These are phyloP conservation scores for Aspergillus sclerotioniger DNA, from an alignment of 495 filamentous ascomycete species.

Conservation along the genomic window DNA sequence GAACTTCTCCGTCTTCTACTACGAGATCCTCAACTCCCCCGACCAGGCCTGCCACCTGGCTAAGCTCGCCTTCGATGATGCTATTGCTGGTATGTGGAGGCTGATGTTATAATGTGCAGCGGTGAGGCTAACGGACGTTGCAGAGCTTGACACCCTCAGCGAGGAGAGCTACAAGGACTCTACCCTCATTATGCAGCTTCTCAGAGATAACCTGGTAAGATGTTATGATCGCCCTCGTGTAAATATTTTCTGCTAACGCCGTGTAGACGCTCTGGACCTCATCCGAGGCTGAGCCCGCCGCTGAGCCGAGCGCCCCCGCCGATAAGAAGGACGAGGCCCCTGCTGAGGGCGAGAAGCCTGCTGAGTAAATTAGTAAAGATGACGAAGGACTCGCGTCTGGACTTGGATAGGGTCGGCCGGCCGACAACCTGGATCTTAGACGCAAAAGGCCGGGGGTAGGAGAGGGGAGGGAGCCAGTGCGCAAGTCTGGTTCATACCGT, in stretches of 20 bases:
- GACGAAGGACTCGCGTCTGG: constrained; percentile 41
- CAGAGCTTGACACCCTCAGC: constrained; percentile 96
- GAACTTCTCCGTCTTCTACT: constrained; percentile 99
- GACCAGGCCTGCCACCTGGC: constrained; percentile 99
- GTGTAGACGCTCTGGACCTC: constrained; percentile 97
- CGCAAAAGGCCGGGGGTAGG: background rate
- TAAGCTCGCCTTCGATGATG: constrained; percentile 99
- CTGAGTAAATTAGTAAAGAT: constrained; percentile 47
- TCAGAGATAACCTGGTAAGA: constrained; percentile 95
- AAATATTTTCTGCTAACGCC: constrained; percentile 21
- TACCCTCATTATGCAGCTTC: constrained; percentile 98
- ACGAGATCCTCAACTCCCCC: constrained; percentile 98
- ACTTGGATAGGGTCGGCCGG: constrained; percentile 10
- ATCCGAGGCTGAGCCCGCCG: constrained; percentile 84
- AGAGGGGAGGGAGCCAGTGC: background rate
- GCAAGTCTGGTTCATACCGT: background rate
- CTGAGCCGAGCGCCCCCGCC: constrained; percentile 51
- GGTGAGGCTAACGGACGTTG: constrained; percentile 22
- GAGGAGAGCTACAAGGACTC: constrained; percentile 99
- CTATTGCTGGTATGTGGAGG: constrained; percentile 76
- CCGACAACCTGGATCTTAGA: background rate
- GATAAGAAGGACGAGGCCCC: constrained; percentile 60
- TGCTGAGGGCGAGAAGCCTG: constrained; percentile 60
- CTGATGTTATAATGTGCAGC: background rate
- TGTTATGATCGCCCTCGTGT: constrained; percentile 14